phyloP scores from a whole-genome alignment of 108 stramenopile species.

The Discostella stelligeroides region DNA sequence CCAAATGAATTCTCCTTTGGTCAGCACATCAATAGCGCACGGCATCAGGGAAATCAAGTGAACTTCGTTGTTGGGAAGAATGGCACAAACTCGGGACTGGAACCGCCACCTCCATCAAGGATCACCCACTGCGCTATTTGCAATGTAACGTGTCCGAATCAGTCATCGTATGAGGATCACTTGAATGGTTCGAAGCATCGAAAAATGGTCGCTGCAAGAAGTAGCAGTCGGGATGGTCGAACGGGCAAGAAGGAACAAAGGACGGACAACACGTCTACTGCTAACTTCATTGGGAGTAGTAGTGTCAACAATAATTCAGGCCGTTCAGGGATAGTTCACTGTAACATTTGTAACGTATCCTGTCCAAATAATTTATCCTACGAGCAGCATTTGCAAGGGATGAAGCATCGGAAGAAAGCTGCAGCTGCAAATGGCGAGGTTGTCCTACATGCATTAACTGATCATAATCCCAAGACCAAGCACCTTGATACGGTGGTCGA shows the following conservation, averaged over 20 bases:
- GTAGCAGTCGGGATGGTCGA: not conserved
- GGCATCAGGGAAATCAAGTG: slow-evolving; percentile 8
- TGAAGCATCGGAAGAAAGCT: slow-evolving; percentile 26
- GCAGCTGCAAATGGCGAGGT: not conserved
- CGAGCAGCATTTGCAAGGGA: slow-evolving; percentile 20
- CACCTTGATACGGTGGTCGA: not conserved
- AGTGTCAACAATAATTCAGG: not conserved
- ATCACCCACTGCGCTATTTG: not conserved
- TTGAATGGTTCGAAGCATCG: slow-evolving; percentile 24
- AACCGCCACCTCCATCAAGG: not conserved
- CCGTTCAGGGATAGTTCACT: not conserved
- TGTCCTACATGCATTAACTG: not conserved
- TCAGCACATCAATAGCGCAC: slow-evolving; percentile 8
- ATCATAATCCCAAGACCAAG: not conserved
- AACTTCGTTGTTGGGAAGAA: not conserved
- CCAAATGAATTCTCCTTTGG: slow-evolving; percentile 21
- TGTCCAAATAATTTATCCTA: slow-evolving; percentile 15
- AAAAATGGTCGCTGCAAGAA: slow-evolving; percentile 12
- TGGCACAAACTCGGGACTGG: too few species aligned
- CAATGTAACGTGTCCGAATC: slow-evolving; percentile 12
- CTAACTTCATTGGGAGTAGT: too few species aligned
- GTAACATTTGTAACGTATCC: slow-evolving; percentile 14
- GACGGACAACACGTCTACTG: too few species aligned
- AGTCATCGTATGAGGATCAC: not conserved
- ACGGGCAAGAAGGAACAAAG: not conserved